These are phyloP conservation scores for Tulasnella sp. DNA, from an alignment of 768 basidiomycete genomes.

Conservation along the genomic window DNA sequence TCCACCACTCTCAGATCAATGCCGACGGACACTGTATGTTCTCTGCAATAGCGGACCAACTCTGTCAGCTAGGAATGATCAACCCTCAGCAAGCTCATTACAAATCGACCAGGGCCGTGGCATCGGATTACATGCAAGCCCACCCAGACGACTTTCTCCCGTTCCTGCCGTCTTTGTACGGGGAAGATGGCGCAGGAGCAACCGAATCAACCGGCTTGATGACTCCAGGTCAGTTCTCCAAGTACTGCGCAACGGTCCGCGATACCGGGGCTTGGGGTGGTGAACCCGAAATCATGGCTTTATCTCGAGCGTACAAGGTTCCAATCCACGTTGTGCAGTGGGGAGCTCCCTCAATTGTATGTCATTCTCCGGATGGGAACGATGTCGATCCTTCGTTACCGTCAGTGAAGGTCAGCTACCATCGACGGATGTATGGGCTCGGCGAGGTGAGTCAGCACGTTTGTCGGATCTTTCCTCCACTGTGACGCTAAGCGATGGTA, in stretches of 20 bases:
- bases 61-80: constrained; percentile 65
- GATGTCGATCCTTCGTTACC: constrained; percentile 34
- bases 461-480: neutral
- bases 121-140: constrained; percentile 73
- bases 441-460: constrained; percentile 68
- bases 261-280: constrained; percentile 95
- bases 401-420: constrained; percentile 73
- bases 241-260: constrained; percentile 74
- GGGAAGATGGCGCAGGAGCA: constrained; percentile 65
- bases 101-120: constrained; percentile 56
- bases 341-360: constrained; percentile 74
- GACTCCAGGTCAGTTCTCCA: constrained; percentile 57
- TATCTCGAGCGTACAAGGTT: constrained; percentile 72
- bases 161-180: constrained; percentile 72
- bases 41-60: constrained; percentile 90
- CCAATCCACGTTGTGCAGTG: constrained; percentile 91
- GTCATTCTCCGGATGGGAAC: constrained; percentile 57
- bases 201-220: constrained; percentile 63
- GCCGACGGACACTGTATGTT: constrained; percentile 97
- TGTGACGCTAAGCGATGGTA: constrained; percentile 26
- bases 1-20: constrained; percentile 56
- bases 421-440: constrained; percentile 88
- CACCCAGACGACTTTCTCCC: constrained; percentile 91
- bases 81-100: constrained; percentile 59
- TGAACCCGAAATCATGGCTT: constrained; percentile 91